A percentile compares a stretch with the other conserved stretches of the same genome.
Conservation (phyloP, 2,329 filamentous ascomycete genomes). For the Shiraia bambusicola region DNA sequence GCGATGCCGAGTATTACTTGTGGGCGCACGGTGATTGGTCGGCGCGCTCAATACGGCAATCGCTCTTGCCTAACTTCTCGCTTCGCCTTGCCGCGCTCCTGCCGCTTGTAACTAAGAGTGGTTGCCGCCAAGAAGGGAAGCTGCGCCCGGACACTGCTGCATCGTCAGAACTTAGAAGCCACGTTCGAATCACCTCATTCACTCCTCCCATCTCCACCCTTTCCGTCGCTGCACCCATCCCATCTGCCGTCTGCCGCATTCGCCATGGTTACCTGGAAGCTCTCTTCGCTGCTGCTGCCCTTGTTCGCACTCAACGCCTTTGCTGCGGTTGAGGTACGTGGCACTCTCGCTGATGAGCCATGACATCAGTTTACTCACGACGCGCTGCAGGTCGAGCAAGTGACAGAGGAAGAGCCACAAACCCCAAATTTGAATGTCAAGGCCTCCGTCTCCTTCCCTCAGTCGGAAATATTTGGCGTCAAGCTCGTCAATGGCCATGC, state of each 20-base stretch:
- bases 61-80: too few relatives aligned
- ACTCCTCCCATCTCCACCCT: slow-evolving; percentile 10
- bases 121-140: slow-evolving; percentile 16
- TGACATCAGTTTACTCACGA: slow-evolving; percentile 38
- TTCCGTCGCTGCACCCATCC: slow-evolving; percentile 13
- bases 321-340: slow-evolving; percentile 62
- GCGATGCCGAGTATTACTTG: too few relatives aligned
- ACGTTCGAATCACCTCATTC: slow-evolving; percentile 31
- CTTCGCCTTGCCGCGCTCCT: slow-evolving; percentile 14
- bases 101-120: slow-evolving; percentile 3
- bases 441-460: slow-evolving; percentile 61
- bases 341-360: slow-evolving; percentile 28
- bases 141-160: slow-evolving; percentile 23
- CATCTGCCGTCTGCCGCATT: slow-evolving; percentile 15
- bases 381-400: slow-evolving; percentile 36
- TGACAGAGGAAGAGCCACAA: slow-evolving; percentile 58
- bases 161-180: slow-evolving; percentile 32
- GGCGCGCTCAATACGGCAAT: not conserved
- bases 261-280: slow-evolving; percentile 72
- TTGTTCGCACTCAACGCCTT: slow-evolving; percentile 66
- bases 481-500: slow-evolving; percentile 92
- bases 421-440: slow-evolving; percentile 60
- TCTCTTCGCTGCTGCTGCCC: slow-evolving; percentile 69
- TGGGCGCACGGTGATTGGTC: slow-evolving; percentile 7
- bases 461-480: slow-evolving; percentile 83